A percentile compares a stretch with the other conserved stretches of the same genome.
These are phyloP conservation scores for Nicotiana attenuata DNA, from an alignment of 257 asterid species.

Conservation along the genomic window DNA sequence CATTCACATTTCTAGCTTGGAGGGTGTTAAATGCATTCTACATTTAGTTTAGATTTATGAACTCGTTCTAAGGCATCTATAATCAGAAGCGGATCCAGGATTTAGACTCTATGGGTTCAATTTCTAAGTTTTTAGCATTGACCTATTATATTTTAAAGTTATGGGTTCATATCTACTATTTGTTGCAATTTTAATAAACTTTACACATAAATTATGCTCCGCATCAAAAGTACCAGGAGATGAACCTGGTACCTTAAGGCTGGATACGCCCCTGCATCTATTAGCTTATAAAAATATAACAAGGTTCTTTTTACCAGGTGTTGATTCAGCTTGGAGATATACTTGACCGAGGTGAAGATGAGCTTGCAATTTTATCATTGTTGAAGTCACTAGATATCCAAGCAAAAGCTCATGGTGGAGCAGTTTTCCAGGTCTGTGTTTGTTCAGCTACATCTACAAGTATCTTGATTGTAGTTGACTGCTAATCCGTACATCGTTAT, in stretches of 20 bases:
- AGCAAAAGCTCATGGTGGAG: constrained; percentile 93
- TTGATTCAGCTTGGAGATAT: constrained; percentile 92
- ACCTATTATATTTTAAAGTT: too few relatives aligned
- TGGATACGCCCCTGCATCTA: not conserved
- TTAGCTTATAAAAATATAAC: not conserved
- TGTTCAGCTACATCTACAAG: not conserved
- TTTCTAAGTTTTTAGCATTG: too few relatives aligned
- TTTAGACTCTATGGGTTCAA: too few relatives aligned
- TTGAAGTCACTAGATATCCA: constrained; percentile 68
- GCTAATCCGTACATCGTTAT: not conserved
- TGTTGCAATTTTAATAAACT: too few relatives aligned
- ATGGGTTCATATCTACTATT: too few relatives aligned
- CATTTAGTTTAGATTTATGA: not conserved
- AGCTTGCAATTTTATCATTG: constrained; percentile 84
- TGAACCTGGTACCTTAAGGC: too few relatives aligned
- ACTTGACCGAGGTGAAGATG: constrained; percentile 94
- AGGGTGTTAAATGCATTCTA: not conserved
- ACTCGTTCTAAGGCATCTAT: not conserved
- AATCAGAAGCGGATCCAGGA: too few relatives aligned
- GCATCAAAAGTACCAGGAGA: too few relatives aligned
- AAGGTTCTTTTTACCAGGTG: constrained; percentile 36
- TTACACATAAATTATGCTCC: too few relatives aligned
- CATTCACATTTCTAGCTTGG: not conserved
- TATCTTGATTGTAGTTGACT: not conserved
- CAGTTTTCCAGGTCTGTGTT: constrained; percentile 82